These are phyloP conservation scores for Handroanthus guayacan DNA, from an alignment of 257 asterid species.

Conservation along the genomic window DNA sequence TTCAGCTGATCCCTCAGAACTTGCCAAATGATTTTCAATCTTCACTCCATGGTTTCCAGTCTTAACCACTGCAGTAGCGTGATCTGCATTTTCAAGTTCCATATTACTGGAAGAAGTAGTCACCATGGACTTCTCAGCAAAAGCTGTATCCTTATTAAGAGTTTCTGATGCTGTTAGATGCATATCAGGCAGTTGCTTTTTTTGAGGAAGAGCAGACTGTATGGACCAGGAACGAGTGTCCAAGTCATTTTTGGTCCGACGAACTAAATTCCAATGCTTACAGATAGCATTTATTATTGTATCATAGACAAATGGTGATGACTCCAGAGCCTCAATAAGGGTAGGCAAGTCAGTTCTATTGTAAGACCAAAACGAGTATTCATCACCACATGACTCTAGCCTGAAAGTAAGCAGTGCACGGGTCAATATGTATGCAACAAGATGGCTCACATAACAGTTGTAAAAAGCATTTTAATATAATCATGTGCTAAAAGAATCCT, in stretches of 20 bases:
- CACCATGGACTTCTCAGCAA: slow-evolving; percentile 43
- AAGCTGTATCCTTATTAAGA: slow-evolving; percentile 35
- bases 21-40: slow-evolving; percentile 56
- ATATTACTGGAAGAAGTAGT: slow-evolving; percentile 43
- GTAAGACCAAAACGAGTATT: slow-evolving; percentile 63
- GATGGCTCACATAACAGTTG: background rate
- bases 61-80: slow-evolving; percentile 36
- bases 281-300: slow-evolving; percentile 55
- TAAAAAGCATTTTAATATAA: slow-evolving; percentile 8
- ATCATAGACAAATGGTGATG: slow-evolving; percentile 50
- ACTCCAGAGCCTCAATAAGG: slow-evolving; percentile 69
- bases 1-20: slow-evolving; percentile 83
- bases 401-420: slow-evolving; percentile 56
- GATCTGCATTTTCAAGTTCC: slow-evolving; percentile 53
- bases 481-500: slow-evolving; percentile 22
- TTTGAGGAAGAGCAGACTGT: slow-evolving; percentile 46
- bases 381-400: slow-evolving; percentile 60
- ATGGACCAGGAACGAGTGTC: slow-evolving; percentile 44
- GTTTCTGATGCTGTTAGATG: slow-evolving; percentile 40
- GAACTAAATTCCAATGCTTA: slow-evolving; percentile 62
- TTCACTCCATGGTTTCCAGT: slow-evolving; percentile 47
- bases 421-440: slow-evolving; percentile 35
- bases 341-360: slow-evolving; percentile 62
- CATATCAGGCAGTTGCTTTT: slow-evolving; percentile 36
- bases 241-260: slow-evolving; percentile 49